Percentiles rank a stretch among this genome's conserved stretches.
Conservation (phyloP, 176 grass and related monocot species). For the Leersia perrieri region DNA sequence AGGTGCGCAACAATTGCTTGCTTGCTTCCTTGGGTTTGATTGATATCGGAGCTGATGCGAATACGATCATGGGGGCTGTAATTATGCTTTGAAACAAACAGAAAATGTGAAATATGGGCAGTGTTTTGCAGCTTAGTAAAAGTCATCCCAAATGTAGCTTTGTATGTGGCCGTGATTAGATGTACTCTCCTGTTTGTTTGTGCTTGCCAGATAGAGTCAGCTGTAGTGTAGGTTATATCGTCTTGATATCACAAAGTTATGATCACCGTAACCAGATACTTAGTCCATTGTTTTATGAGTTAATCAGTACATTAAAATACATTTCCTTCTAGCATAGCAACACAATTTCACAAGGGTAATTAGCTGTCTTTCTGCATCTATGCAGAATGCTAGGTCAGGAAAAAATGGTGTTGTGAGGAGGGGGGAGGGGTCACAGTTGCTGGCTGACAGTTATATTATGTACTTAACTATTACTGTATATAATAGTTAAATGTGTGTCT, state of each 20-base stretch:
- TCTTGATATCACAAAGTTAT: not conserved
- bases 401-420: not conserved
- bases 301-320: not conserved
- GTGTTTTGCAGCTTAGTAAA: not conserved
- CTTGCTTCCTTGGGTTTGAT: not conserved
- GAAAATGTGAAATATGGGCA: not conserved
- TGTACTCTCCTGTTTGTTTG: not conserved
- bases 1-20: slow-evolving; percentile 38
- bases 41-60: not conserved
- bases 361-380: not conserved
- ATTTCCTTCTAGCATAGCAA: slow-evolving; percentile 17
- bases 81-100: no score
- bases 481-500: not conserved
- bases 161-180: not conserved
- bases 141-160: slow-evolving; percentile 2
- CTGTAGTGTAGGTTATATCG: not conserved
- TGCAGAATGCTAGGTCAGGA: not conserved
- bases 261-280: not conserved
- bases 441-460: not conserved
- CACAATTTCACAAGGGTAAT: not conserved
- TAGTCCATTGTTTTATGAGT: not conserved
- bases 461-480: not conserved
- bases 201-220: not conserved
- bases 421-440: not conserved
- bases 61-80: not conserved